These are phyloP conservation scores for Hyaloscypha finlandica DNA, from an alignment of 495 filamentous ascomycete species.

Conservation along the genomic window DNA sequence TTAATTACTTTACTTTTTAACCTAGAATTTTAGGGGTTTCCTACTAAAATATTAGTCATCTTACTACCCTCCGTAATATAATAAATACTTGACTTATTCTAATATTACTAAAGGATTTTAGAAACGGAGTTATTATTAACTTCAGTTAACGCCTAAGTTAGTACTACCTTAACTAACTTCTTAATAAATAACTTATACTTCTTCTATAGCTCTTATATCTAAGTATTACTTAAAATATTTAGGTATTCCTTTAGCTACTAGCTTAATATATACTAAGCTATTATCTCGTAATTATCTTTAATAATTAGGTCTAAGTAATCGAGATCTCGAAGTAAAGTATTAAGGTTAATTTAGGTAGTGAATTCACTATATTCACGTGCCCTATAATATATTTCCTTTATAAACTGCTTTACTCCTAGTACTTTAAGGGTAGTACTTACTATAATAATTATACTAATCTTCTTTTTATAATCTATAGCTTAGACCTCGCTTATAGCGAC, in stretches of 20 bases:
- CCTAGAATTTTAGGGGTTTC: constrained; percentile 3
- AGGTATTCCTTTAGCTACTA: constrained; percentile 11
- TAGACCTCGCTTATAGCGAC: constrained; percentile 7
- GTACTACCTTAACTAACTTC: neutral
- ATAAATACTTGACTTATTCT: constrained; percentile 7
- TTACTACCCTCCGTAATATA: constrained; percentile 6
- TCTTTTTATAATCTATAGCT: neutral
- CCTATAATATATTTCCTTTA: constrained; percentile 12
- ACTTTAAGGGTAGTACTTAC: constrained; percentile 17
- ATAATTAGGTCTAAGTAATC: constrained; percentile 19
- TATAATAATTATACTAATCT: constrained; percentile 16
- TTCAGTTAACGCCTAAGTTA: neutral
- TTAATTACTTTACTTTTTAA: neutral
- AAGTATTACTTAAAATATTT: constrained; percentile 12
- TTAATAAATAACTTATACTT: constrained; percentile 20
- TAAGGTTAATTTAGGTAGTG: constrained; percentile 17
- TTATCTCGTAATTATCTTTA: constrained; percentile 16
- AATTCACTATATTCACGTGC: neutral
- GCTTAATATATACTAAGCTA: constrained; percentile 11
- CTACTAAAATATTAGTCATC: neutral
- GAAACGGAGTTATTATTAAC: constrained; percentile 15
- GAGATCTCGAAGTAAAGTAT: constrained; percentile 3
- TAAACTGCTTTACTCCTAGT: constrained; percentile 6
- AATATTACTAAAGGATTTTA: constrained; percentile 12
- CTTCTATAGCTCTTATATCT: constrained; percentile 21